Percentiles rank a stretch among this genome's conserved stretches.
Conservation (phyloP, 2,329 filamentous ascomycete species). For the Ceratocystis harringtonii region DNA sequence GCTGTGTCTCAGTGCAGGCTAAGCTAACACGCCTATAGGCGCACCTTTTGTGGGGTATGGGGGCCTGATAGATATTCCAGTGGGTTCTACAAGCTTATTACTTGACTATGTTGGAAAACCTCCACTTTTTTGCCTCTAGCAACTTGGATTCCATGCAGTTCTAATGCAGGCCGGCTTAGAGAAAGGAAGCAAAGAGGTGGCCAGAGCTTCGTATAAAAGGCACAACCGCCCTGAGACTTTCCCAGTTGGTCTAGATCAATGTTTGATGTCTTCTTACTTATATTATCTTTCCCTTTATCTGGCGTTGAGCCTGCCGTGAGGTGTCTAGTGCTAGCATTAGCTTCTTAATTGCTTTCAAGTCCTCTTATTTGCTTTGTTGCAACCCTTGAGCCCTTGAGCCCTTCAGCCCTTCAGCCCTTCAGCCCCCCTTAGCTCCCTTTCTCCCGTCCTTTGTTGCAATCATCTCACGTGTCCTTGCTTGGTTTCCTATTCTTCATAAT, state of each 20-base stretch:
- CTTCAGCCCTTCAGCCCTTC: neutral
- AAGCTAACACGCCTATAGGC: neutral
- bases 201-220: constrained; percentile 10
- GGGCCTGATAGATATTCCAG: neutral
- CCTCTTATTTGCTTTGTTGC: neutral
- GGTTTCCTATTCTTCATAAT: neutral
- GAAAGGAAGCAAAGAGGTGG: neutral
- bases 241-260: neutral
- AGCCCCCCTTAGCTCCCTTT: neutral
- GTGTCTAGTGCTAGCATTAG: neutral
- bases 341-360: neutral
- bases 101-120: neutral
- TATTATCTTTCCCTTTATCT: neutral
- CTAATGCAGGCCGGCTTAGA: neutral
- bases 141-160: neutral
- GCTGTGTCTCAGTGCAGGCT: neutral
- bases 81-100: constrained; percentile 3
- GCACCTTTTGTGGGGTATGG: neutral
- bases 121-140: constrained; percentile 6
- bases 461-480: neutral
- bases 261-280: neutral
- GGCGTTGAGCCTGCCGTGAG: no score
- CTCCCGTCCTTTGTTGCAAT: neutral
- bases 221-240: neutral
- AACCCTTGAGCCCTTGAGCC: neutral